phyloP scores from a whole-genome alignment of 2,329 filamentous ascomycete species.

The Capronia epimyces region DNA sequence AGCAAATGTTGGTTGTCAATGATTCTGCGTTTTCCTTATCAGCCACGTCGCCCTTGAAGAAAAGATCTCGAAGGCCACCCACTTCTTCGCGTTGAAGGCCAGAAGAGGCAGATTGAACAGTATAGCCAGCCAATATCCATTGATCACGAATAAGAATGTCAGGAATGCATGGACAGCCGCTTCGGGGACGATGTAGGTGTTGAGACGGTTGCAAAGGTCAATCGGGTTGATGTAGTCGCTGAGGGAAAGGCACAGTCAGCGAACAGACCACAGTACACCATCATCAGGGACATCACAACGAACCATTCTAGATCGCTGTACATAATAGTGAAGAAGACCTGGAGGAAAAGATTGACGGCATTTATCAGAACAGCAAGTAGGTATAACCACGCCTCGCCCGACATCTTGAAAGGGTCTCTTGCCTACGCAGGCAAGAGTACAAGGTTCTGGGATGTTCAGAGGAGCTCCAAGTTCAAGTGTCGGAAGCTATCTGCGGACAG shows the following conservation, averaged over 20 bases:
- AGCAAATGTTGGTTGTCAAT: conserved; percentile 94
- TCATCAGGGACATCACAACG: conserved; percentile 38
- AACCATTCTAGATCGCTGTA: conserved; percentile 99
- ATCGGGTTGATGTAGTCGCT: conserved; percentile 99
- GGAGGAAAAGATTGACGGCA: conserved; percentile 98
- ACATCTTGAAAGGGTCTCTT: conserved; percentile 58
- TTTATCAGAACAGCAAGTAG: conserved; percentile 97
- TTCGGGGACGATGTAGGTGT: conserved; percentile 99
- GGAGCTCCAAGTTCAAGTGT: background rate
- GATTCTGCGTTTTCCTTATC: conserved; percentile 57
- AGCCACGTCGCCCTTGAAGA: conserved; percentile 1
- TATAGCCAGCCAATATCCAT: conserved; percentile 95
- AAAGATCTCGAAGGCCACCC: conserved; percentile 39
- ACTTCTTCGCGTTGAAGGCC: conserved; percentile 97
- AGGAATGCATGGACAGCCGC: conserved; percentile 94
- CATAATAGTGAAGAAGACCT: conserved; percentile 99
- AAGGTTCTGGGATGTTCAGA: background rate
- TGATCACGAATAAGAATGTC: conserved; percentile 93
- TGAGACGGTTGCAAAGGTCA: conserved; percentile 99
- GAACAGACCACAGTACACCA: conserved; percentile 9
- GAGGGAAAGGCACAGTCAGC: conserved; percentile 16
- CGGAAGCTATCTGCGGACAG: background rate
- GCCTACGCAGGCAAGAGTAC: conserved; percentile 3
- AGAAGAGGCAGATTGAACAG: conserved; percentile 87
- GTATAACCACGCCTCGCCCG: conserved; percentile 97